Evolutionary conservation across 495 filamentous ascomycete genomes (phyloP), one percentile per base, ranked within the genome.

Genomic region (Daldinia bambusicola): DNA sequence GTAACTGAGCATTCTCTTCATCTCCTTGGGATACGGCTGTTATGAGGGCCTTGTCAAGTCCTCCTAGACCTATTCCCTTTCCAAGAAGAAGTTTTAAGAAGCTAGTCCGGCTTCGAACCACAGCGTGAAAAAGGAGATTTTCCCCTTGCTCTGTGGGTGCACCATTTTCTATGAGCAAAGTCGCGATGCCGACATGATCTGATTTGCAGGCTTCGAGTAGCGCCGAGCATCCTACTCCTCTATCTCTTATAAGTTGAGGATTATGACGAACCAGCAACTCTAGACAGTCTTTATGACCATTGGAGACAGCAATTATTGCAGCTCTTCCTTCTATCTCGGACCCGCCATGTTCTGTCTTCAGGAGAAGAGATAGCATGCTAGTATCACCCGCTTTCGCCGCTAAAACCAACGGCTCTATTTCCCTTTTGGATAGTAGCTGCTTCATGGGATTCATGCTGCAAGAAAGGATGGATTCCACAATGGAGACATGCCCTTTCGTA

Each of bases 21-120:
- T 43, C 40, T 16, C 4, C 40, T 43, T 43, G 40, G n/a, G 40
- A 43, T 43, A 43, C n/a, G n/a, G 40, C 40, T 43, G 40, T 43
- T 43, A 43, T 43, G 5, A 43, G 40, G 40, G 40, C 40, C n/a
- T 43, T 43, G 6, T 43, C n/a, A 16, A 43, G 40, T n/a, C 40
- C 40, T 43, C 4, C 6, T 18, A 43, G n/a, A 6, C 40, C 40
- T 43, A 43, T 43, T 6, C 40, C 40, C 40, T 10, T 43, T 14
- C 16, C 40, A 43, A 43, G 40, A 7, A 43, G 40, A 16, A 43
- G n/a, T 10, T 43, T 43, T 43, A 18, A 16, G 16, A 43, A 0
- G n/a, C n/a, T 43, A 8, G 40, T 43, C 40, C n/a, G 40, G 40
- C 40, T 43, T 43, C n/a, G 40, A 43, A 18, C 40, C 16, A 43